phyloP scores from a whole-genome alignment of 495 filamentous ascomycete species.

The Barbatosphaeria neglecta region DNA sequence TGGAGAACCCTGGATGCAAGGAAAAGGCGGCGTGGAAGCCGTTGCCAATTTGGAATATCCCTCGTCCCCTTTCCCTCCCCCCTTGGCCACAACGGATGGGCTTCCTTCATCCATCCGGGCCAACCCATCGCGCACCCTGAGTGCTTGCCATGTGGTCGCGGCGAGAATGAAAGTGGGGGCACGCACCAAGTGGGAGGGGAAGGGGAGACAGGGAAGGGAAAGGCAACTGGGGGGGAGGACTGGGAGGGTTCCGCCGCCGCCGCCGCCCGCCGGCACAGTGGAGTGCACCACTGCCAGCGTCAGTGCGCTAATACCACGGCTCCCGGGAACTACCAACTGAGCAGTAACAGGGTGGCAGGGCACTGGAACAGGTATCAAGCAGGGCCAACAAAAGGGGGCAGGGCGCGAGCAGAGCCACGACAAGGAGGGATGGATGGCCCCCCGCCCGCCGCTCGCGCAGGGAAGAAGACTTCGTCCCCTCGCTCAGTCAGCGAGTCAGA shows the following conservation, averaged over 20 bases:
- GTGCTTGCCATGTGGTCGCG: constrained; percentile 36
- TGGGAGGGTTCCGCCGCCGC: constrained; percentile 9
- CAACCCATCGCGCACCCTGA: constrained; percentile 16
- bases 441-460: neutral
- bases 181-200: too few species aligned
- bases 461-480: neutral
- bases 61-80: neutral
- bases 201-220: too few species aligned
- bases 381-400: neutral
- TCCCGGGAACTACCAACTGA: too few species aligned
- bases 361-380: neutral
- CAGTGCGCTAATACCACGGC: too few species aligned
- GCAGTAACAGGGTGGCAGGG: constrained; percentile 10
- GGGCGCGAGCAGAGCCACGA: too few species aligned
- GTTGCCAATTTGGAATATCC: too few species aligned
- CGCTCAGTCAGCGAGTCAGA: constrained; percentile 24
- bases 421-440: too few species aligned
- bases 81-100: neutral
- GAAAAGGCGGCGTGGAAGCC: too few species aligned
- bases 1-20: constrained; percentile 6
- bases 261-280: too few species aligned
- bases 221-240: too few species aligned
- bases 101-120: neutral
- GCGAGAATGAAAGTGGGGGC: constrained; percentile 19
- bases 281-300: too few species aligned